Evolutionary conservation across 495 filamentous ascomycete species (phyloP).

Genomic region (Podospora anserina): DNA sequence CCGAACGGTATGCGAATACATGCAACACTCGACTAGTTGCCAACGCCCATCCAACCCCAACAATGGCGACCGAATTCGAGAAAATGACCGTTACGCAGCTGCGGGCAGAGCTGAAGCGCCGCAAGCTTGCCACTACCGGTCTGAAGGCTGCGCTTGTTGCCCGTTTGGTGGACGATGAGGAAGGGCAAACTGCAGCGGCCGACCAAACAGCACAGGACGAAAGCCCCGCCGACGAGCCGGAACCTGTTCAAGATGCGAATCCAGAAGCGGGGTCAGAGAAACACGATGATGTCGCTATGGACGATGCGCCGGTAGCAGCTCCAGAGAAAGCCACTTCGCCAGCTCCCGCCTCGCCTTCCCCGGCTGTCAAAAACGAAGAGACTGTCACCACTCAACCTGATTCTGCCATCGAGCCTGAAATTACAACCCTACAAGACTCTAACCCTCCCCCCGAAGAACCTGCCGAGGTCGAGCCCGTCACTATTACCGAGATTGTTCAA

Average conservation of each 20-base stretch:
- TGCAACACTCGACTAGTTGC: not conserved
- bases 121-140: constrained; percentile 52
- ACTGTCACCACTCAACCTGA: not conserved
- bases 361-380: not conserved
- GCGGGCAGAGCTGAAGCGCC: constrained; percentile 54
- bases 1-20: not conserved
- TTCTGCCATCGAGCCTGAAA: constrained; percentile 6
- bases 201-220: constrained; percentile 15
- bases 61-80: constrained; percentile 54
- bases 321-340: not conserved
- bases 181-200: not conserved
- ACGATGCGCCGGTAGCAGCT: not conserved
- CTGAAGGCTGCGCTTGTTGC: constrained; percentile 57
- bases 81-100: constrained; percentile 60
- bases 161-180: constrained; percentile 35
- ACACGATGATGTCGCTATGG: not conserved
- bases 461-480: constrained; percentile 8
- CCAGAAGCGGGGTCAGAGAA: not conserved
- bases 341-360: not conserved
- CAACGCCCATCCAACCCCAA: constrained; percentile 12
- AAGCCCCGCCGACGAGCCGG: not conserved
- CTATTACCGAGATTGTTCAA: constrained; percentile 39
- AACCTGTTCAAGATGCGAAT: not conserved
- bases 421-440: constrained; percentile 18
- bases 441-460: constrained; percentile 19